These are phyloP conservation scores for Zarea fungicola DNA, from an alignment of 2,329 filamentous ascomycete genomes.

Conservation along the genomic window DNA sequence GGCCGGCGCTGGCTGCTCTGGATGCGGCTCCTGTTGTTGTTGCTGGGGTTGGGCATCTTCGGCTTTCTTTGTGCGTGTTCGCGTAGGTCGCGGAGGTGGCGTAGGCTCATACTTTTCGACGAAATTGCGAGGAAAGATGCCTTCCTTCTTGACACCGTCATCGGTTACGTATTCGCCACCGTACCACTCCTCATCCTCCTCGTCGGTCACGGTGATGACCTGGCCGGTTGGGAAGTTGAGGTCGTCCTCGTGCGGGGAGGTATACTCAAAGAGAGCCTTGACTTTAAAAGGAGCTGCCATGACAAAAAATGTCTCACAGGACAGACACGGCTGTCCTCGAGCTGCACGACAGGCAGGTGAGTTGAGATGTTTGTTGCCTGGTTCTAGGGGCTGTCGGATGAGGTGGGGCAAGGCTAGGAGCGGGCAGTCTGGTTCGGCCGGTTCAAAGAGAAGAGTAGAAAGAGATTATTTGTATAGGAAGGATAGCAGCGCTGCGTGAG, in stretches of 20 bases:
- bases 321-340: conserved; percentile 4
- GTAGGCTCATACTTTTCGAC: conserved; percentile 93
- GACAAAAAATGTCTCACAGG: conserved; percentile 30
- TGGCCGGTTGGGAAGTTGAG: conserved; percentile 80
- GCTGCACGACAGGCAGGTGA: background rate
- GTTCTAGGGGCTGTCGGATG: conserved; percentile 8
- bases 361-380: conserved; percentile 13
- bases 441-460: background rate
- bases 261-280: conserved; percentile 92
- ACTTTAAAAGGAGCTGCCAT: conserved; percentile 86
- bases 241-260: conserved; percentile 90
- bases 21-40: conserved; percentile 29
- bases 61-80: conserved; percentile 62
- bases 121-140: conserved; percentile 94
- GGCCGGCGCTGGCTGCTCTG: conserved; percentile 20
- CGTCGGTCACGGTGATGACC: conserved; percentile 87
- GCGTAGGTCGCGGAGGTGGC: conserved; percentile 77
- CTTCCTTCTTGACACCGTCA: conserved; percentile 67
- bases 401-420: conserved; percentile 10
- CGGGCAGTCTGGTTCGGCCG: background rate
- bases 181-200: conserved; percentile 94
- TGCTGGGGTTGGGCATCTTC: conserved; percentile 4
- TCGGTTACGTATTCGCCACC: conserved; percentile 80
- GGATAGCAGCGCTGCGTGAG: background rate
- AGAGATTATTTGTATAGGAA: background rate